Evolutionary conservation across 2,329 filamentous ascomycete genomes (phyloP).

Genomic region (Davidsoniella eucalypti): DNA sequence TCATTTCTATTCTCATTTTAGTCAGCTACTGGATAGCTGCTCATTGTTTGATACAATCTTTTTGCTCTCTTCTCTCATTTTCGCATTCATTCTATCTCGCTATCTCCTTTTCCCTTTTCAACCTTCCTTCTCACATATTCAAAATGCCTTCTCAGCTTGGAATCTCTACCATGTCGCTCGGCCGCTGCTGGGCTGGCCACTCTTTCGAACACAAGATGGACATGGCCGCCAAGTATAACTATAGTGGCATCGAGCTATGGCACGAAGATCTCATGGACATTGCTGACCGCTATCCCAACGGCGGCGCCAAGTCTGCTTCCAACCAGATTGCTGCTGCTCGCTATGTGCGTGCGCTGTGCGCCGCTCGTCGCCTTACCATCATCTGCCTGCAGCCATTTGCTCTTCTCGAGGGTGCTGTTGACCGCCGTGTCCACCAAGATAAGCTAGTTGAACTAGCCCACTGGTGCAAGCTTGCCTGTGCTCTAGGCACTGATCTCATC

Average conservation of each 20-base stretch:
- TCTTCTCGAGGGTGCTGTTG: slow-evolving; percentile 58
- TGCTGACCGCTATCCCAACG: slow-evolving; percentile 26
- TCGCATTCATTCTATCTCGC: background rate
- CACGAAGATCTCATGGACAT: slow-evolving; percentile 57
- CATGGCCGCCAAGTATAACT: slow-evolving; percentile 46
- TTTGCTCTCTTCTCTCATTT: background rate
- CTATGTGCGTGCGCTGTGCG: slow-evolving; percentile 40
- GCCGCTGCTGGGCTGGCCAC: slow-evolving; percentile 52
- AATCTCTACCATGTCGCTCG: slow-evolving; percentile 64
- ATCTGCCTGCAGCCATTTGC: slow-evolving; percentile 61
- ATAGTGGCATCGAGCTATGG: slow-evolving; percentile 59
- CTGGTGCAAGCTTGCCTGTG: slow-evolving; percentile 52
- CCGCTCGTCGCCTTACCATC: slow-evolving; percentile 36
- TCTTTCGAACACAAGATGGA: slow-evolving; percentile 49
- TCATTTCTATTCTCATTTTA: background rate
- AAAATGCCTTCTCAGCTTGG: slow-evolving; percentile 41
- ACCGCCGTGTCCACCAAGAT: slow-evolving; percentile 39
- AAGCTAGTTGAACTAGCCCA: slow-evolving; percentile 46
- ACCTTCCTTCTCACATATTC: background rate
- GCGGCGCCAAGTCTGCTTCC: slow-evolving; percentile 21
- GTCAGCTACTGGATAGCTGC: background rate
- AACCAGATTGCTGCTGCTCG: slow-evolving; percentile 41
- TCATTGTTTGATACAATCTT: background rate
- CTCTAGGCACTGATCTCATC: slow-evolving; percentile 53
- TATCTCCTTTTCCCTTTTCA: background rate